These are phyloP conservation scores for Leccinum ochraceum DNA, from an alignment of 768 basidiomycete genomes.

Conservation along the genomic window DNA sequence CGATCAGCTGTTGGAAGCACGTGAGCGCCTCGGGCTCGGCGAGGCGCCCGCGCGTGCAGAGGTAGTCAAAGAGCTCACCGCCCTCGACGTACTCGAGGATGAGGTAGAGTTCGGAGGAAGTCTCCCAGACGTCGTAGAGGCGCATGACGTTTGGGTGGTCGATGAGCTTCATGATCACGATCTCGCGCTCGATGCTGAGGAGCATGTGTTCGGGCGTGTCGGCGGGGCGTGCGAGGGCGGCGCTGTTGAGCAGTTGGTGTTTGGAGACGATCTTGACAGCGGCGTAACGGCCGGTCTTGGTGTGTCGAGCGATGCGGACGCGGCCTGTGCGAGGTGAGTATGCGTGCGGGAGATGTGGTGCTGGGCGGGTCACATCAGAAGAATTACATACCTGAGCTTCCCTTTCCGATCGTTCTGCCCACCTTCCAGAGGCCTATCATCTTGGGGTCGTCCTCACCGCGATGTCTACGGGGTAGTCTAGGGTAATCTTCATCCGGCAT, in stretches of 20 bases:
- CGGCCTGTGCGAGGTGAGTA: slow-evolving; percentile 54
- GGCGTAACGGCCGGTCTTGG: slow-evolving; percentile 85
- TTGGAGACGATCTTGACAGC: slow-evolving; percentile 96
- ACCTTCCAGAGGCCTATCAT: slow-evolving; percentile 83
- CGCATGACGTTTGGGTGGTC: slow-evolving; percentile 94
- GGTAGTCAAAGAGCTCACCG: slow-evolving; percentile 92
- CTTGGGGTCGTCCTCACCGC: slow-evolving; percentile 50
- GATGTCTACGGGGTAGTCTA: slow-evolving; percentile 32
- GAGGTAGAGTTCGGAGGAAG: slow-evolving; percentile 82
- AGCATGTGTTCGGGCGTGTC: slow-evolving; percentile 77
- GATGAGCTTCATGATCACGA: slow-evolving; percentile 96
- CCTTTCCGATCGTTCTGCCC: slow-evolving; percentile 81
- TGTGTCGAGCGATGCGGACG: slow-evolving; percentile 85
- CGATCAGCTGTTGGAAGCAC: slow-evolving; percentile 94
- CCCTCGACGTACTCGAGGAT: slow-evolving; percentile 95
- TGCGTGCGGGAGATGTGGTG: neutral
- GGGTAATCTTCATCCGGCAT: slow-evolving; percentile 33
- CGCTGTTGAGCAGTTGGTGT: slow-evolving; percentile 58
- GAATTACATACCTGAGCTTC: slow-evolving; percentile 62
- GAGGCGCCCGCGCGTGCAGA: slow-evolving; percentile 77
- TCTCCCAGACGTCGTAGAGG: slow-evolving; percentile 97
- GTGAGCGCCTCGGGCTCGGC: slow-evolving; percentile 69
- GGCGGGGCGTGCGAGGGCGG: slow-evolving; percentile 54
- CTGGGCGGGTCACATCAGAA: neutral
- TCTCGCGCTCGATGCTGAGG: slow-evolving; percentile 87